These are phyloP conservation scores for Caryopteris hybrid DNA, from an alignment of 305 asterid genomes.

Conservation along the genomic window DNA sequence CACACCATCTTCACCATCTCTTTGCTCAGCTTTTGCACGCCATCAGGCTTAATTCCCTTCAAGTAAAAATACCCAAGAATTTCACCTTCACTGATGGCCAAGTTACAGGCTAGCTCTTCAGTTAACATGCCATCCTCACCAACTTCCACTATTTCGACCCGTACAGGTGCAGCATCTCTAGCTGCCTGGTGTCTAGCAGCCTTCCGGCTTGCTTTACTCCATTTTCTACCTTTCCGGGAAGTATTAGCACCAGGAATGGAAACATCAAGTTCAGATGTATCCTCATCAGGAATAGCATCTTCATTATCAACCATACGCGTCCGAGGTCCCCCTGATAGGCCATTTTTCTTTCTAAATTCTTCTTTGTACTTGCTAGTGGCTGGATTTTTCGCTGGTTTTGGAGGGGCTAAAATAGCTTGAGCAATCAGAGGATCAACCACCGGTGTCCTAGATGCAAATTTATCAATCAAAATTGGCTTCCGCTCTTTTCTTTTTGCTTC, in stretches of 20 bases:
- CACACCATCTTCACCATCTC: constrained; percentile 97
- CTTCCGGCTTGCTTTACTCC: constrained; percentile 90
- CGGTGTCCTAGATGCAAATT: constrained; percentile 82
- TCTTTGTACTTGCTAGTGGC: constrained; percentile 54
- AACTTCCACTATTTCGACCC: constrained; percentile 86
- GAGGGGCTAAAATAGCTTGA: constrained; percentile 70
- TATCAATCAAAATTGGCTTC: constrained; percentile 83
- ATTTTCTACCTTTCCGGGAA: constrained; percentile 81
- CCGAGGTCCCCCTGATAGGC: constrained; percentile 51
- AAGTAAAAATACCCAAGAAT: constrained; percentile 66
- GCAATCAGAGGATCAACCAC: constrained; percentile 64
- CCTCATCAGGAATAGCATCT: constrained; percentile 53
- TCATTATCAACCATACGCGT: constrained; percentile 40
- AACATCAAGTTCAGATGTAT: constrained; percentile 56
- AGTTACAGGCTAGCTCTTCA: constrained; percentile 77
- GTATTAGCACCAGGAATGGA: constrained; percentile 59
- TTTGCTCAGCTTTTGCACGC: constrained; percentile 83
- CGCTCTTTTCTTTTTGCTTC: constrained; percentile 40
- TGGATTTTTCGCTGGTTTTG: constrained; percentile 58
- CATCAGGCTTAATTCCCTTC: constrained; percentile 90
- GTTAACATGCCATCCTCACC: constrained; percentile 82
- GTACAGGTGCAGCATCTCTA: constrained; percentile 82
- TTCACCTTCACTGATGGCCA: constrained; percentile 87
- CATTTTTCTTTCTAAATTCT: constrained; percentile 55
- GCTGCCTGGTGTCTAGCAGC: constrained; percentile 96